Evolutionary conservation across 2,329 filamentous ascomycete genomes (phyloP).

Genomic region (Coniochaeta sp.): DNA sequence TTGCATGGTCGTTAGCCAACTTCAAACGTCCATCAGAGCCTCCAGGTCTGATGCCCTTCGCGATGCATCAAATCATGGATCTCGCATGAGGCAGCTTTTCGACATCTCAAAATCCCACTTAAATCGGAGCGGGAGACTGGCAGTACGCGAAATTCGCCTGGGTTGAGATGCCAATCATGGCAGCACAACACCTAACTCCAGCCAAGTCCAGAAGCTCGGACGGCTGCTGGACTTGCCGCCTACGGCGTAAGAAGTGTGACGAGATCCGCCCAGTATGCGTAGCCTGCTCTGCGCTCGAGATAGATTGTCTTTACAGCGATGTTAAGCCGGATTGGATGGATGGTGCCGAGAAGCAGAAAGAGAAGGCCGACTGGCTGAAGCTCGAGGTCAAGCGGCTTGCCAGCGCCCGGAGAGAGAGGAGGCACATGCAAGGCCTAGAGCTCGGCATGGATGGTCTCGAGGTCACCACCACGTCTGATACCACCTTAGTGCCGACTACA

Average conservation of each 20-base stretch:
- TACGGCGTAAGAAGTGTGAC: constrained; percentile 56
- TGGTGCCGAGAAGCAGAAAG: constrained; percentile 36
- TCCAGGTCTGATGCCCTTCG: no score
- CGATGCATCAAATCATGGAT: no score
- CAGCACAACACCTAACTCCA: not conserved
- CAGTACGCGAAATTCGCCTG: not conserved
- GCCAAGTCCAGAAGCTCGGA: constrained; percentile 30
- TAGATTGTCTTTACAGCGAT: constrained; percentile 45
- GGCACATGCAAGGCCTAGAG: constrained; percentile 35
- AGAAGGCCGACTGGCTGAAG: constrained; percentile 46
- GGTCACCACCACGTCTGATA: constrained; percentile 12
- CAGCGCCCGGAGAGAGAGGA: constrained; percentile 38
- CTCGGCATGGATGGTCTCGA: constrained; percentile 16
- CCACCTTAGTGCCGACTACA: not conserved
- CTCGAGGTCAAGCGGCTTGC: constrained; percentile 48
- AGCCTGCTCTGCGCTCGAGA: constrained; percentile 43
- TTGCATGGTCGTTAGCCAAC: not conserved
- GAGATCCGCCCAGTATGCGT: constrained; percentile 44
- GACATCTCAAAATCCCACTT: no score
- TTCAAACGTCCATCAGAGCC: no score
- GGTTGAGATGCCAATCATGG: not conserved
- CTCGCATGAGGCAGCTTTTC: no score
- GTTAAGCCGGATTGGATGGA: constrained; percentile 53
- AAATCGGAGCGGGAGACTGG: no score
- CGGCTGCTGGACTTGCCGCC: constrained; percentile 54